These are phyloP conservation scores for Mucor racemosus DNA, from an alignment of 371 early-diverging fungal species.

Conservation along the genomic window DNA sequence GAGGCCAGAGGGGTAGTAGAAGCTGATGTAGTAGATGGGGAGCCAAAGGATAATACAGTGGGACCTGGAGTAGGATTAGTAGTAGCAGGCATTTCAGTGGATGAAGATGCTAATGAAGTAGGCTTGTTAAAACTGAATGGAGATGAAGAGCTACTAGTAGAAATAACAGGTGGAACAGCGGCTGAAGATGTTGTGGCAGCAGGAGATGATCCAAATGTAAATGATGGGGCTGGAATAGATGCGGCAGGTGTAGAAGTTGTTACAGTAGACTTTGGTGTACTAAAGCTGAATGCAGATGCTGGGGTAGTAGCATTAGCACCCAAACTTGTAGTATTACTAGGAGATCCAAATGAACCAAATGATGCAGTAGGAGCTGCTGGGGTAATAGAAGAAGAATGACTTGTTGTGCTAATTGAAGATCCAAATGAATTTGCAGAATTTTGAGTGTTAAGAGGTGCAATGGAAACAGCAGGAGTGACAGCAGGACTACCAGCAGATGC, in stretches of 20 bases:
- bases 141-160: slow-evolving; percentile 7
- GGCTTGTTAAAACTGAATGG: slow-evolving; percentile 23
- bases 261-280: slow-evolving; percentile 1
- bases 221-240: neutral
- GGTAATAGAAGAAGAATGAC: neutral
- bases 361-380: neutral
- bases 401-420: neutral
- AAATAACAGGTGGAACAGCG: slow-evolving; percentile 6
- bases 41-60: neutral
- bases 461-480: neutral
- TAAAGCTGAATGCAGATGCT: slow-evolving; percentile 8
- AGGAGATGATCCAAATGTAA: slow-evolving; percentile 11
- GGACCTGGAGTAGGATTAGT: neutral
- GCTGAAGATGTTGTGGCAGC: slow-evolving; percentile 7
- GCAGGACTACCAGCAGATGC: neutral
- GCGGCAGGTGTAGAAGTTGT: neutral
- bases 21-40: neutral
- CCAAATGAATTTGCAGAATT: neutral
- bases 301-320: neutral
- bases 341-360: neutral
- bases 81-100: neutral
- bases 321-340: neutral
- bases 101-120: neutral
- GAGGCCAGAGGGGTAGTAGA: neutral
- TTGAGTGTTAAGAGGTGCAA: neutral